Evolutionary conservation across 345 rosid species (phyloP).

Genomic region (Mangifera indica): DNA sequence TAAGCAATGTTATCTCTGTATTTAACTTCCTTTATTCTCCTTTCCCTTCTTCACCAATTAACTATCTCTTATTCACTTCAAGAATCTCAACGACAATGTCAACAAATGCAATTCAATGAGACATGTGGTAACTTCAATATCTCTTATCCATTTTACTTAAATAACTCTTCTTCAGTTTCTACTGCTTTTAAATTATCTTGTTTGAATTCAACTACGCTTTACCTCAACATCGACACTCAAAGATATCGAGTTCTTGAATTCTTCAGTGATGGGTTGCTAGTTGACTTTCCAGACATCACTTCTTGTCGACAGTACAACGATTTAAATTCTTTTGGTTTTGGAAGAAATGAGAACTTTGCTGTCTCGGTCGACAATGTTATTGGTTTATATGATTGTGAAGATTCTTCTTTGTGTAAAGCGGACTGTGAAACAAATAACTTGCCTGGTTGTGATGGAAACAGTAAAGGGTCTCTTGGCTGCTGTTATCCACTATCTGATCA

Average conservation of each 20-base stretch:
- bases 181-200: constrained; percentile 57
- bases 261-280: constrained; percentile 68
- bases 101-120: constrained; percentile 33
- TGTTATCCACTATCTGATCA: constrained; percentile 83
- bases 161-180: constrained; percentile 40
- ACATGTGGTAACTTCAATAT: constrained; percentile 52
- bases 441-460: constrained; percentile 56
- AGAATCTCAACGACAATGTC: background rate
- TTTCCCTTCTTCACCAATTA: constrained; percentile 32
- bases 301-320: constrained; percentile 68
- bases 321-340: constrained; percentile 52
- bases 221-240: constrained; percentile 45
- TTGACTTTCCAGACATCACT: constrained; percentile 59
- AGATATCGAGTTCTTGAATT: constrained; percentile 56
- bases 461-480: constrained; percentile 55
- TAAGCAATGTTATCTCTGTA: constrained; percentile 37
- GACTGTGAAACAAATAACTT: constrained; percentile 63
- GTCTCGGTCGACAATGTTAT: constrained; percentile 67
- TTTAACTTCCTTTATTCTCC: constrained; percentile 36
- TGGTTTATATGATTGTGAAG: constrained; percentile 81
- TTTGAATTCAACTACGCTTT: constrained; percentile 53
- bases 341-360: constrained; percentile 44
- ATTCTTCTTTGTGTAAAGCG: constrained; percentile 72
- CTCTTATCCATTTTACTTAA: constrained; percentile 67
- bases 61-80: constrained; percentile 31